These are phyloP conservation scores for Syzygium aromaticum DNA, from an alignment of 345 rosid species.

Conservation along the genomic window DNA sequence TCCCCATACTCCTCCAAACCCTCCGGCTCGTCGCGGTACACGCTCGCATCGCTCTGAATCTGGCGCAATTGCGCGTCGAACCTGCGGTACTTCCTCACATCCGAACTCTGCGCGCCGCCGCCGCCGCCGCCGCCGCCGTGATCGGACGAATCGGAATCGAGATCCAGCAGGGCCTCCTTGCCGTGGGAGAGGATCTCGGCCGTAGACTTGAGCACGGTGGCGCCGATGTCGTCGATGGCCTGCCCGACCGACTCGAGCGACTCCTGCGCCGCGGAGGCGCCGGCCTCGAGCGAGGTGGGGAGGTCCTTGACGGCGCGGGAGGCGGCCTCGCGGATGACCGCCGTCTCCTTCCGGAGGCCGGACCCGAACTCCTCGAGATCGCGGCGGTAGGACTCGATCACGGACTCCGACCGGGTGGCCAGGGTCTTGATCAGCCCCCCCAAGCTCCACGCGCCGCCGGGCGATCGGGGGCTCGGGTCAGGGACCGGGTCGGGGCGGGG, in stretches of 20 bases:
- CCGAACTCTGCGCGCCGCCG: background rate
- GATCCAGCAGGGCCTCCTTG: constrained; percentile 28
- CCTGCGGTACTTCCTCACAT: constrained; percentile 46
- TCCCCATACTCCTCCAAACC: constrained; percentile 33
- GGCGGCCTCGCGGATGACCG: constrained; percentile 53
- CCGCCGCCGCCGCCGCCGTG: background rate
- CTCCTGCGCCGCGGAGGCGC: constrained; percentile 38
- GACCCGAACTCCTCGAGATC: constrained; percentile 74
- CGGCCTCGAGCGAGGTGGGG: constrained; percentile 54
- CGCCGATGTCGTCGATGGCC: constrained; percentile 73
- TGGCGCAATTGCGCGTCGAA: constrained; percentile 56
- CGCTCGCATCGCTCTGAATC: constrained; percentile 33
- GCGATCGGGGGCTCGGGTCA: constrained; percentile 1
- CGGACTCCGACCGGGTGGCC: constrained; percentile 54
- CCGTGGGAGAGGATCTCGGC: constrained; percentile 63
- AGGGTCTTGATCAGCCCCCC: constrained; percentile 43
- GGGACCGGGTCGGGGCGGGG: background rate
- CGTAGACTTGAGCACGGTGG: constrained; percentile 68
- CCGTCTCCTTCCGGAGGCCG: constrained; percentile 61
- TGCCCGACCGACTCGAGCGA: constrained; percentile 51
- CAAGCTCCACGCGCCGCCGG: constrained; percentile 35
- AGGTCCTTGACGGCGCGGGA: constrained; percentile 69
- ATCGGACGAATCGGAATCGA: constrained; percentile 13
- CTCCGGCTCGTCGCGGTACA: constrained; percentile 50
- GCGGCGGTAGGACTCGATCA: constrained; percentile 54